A percentile compares a stretch with the other conserved stretches of the same genome.
These are phyloP conservation scores for Casuarina cunninghamiana DNA, from an alignment of 306 rosid species.

Conservation along the genomic window DNA sequence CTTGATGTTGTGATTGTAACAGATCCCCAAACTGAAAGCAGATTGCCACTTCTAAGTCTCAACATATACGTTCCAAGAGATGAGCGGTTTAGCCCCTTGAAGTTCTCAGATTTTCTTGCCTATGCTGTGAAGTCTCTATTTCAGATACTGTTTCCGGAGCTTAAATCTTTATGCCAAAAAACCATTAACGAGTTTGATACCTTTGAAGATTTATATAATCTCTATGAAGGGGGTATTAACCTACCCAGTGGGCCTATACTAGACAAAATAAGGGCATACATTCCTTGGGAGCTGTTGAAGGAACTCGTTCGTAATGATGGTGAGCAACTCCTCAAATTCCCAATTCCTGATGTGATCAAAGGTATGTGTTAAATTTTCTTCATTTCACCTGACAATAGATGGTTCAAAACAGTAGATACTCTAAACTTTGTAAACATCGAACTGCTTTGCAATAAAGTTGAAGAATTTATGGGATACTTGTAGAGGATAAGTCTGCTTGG, in stretches of 20 bases:
- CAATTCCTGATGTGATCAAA: constrained; percentile 82
- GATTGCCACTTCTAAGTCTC: constrained; percentile 68
- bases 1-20: constrained; percentile 37
- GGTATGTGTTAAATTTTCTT: constrained; percentile 35
- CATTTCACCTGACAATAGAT: neutral
- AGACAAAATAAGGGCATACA: constrained; percentile 43
- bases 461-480: constrained; percentile 13
- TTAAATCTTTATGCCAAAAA: constrained; percentile 64
- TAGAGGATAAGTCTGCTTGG: constrained; percentile 82
- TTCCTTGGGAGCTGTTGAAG: constrained; percentile 75
- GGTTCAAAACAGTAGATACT: neutral
- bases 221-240: constrained; percentile 63
- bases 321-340: constrained; percentile 72
- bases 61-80: constrained; percentile 83
- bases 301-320: constrained; percentile 84
- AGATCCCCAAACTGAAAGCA: constrained; percentile 70
- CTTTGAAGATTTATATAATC: constrained; percentile 57
- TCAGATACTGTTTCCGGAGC: constrained; percentile 72
- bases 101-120: constrained; percentile 81
- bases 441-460: neutral
- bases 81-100: constrained; percentile 67
- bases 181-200: constrained; percentile 81
- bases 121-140: constrained; percentile 67
- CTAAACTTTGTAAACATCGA: neutral
- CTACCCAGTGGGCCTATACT: constrained; percentile 53